Base-by-base conservation (phyloP, 352 stramenopile species). In the Globisporangium orthogonon region DNA sequence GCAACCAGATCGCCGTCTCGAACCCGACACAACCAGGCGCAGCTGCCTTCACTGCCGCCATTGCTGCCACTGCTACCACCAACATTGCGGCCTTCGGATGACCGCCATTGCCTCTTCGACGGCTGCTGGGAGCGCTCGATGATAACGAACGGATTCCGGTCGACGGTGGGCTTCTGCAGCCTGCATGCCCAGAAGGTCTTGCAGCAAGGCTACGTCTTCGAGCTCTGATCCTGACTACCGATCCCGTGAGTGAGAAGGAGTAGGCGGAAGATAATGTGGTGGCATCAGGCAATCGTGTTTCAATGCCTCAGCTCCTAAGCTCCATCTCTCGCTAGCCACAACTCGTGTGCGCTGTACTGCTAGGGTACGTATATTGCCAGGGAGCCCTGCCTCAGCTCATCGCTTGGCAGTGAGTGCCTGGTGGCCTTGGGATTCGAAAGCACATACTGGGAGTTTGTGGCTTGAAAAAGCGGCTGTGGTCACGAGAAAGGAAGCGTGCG, bases 81-180 rank as follows among this genome's bases (percentile, higher is more conserved):
- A 10, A n/a, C 17, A 7, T 47, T n/a, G 23, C n/a, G 4, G n/a
- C n/a, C n/a, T 37, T 23, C 10, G n/a, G 44, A 7, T 4, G 10
- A 4, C 18, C 43, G 10, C 37, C 31, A 37, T 11, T 58, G 52
- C 33, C 48, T 51, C 30, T 58, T 51, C 43, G 52, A 58, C 31
- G 52, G 23, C 30, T 58, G 52, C 52, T 51, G 48, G 28, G 35
- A 50, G 11, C 31, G 11, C 2, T 30, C 40, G 1, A 10, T 35
- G 43, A 4, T 30, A 13, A 35, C 13, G 17, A 46, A 17, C 41
- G 41, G 17, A 28, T 14, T 3, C 17, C 17, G 50, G 6, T 50
- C 52, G 17, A 29, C 43, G 18, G 29, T n/a, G 18, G 43, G 43
- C 43, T 58, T 58, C 31, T 58, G 52, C 14, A 43, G 29, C 30